These are phyloP conservation scores for Aspergillus thermomutatus DNA, from an alignment of 2,329 filamentous ascomycete species.

Conservation along the genomic window DNA sequence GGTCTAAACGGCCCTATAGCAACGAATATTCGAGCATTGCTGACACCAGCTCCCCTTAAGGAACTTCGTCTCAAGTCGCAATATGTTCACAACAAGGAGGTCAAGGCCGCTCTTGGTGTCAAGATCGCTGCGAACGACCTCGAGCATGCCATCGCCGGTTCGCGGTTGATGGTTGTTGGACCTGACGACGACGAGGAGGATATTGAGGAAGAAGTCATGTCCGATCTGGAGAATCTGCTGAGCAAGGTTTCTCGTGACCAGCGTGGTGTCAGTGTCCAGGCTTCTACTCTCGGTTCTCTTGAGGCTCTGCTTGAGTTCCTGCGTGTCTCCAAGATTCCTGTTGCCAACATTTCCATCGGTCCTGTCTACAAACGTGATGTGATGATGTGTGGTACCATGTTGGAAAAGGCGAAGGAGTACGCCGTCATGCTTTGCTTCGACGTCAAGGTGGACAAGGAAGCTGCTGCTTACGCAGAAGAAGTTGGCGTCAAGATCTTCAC, in stretches of 20 bases:
- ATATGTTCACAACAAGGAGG: slow-evolving; percentile 99
- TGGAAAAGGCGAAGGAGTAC: slow-evolving; percentile 91
- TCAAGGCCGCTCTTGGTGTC: slow-evolving; percentile 96
- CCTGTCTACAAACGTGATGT: slow-evolving; percentile 98
- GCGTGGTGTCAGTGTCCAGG: slow-evolving; percentile 93
- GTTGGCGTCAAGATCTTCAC: slow-evolving; percentile 97
- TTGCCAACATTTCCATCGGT: slow-evolving; percentile 94
- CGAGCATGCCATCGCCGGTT: slow-evolving; percentile 94
- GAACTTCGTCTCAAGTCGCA: slow-evolving; percentile 92
- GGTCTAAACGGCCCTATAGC: slow-evolving; percentile 95
- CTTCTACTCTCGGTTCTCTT: slow-evolving; percentile 92
- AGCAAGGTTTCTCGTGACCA: slow-evolving; percentile 88
- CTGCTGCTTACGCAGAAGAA: slow-evolving; percentile 83
- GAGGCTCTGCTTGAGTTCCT: slow-evolving; percentile 96
- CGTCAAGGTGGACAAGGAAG: slow-evolving; percentile 98
- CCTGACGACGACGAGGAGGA: slow-evolving; percentile 96
- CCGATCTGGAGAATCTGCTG: slow-evolving; percentile 86
- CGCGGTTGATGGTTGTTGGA: slow-evolving; percentile 87
- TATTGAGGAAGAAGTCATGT: slow-evolving; percentile 92
- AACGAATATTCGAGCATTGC: slow-evolving; percentile 89
- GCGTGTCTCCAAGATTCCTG: slow-evolving; percentile 92
- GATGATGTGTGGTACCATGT: slow-evolving; percentile 88
- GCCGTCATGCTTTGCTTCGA: slow-evolving; percentile 99
- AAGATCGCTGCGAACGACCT: slow-evolving; percentile 97
- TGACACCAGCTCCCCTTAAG: slow-evolving; percentile 89